Base-by-base conservation (phyloP, 805 yeast species). In the Candida maltosa region DNA sequence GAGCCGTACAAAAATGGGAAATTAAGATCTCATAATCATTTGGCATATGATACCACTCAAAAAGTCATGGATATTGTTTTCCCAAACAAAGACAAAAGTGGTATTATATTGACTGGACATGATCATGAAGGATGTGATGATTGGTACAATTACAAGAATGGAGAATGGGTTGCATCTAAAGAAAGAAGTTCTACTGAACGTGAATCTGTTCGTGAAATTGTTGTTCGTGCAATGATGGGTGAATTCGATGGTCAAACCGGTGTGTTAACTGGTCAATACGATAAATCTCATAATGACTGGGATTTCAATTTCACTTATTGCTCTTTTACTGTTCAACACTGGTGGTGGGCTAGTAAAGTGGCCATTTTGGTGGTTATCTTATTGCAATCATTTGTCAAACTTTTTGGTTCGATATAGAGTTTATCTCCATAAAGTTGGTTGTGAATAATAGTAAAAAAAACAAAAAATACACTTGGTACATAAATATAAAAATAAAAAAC, bases 151-250 rank as follows among this genome's bases (percentile, higher is more conserved):
- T 47, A 44, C 28, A 42, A 44, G 1, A 51, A 53, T 14, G 69
- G 68, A 4, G 59, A 64, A 12, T 84, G 94, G 94, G 68, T 57
- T 5, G 84, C 88, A 0, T 56, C 75, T 0, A 78, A 75, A 43
- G 49, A 54, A 3, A 53, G 55, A 26, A 46, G 45, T 1, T 31
- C 37, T 9, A 28, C 31, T 2, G 42, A 41, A 6, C 48, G 59
- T 27, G 49, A 54, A n/a, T 63, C 70, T 12, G 61, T 87, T 10
- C 69, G 78, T 38, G 97, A 91, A 58, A 65, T 85, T 38, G 91
- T 95, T 0, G 96, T 93, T 16, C 69, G 89, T 38, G 78, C 96
- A 12, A 84, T 91, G 79, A 93, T 93, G 97, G 98, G 98, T 12
- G 96, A 93, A 52, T 93, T 69, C 49, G 84, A 81, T 39, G 98